A percentile compares a stretch with the other conserved stretches of the same genome.
Evolutionary conservation across 129 eudicot species (phyloP).

Genomic region (Saussurea involucrata): DNA sequence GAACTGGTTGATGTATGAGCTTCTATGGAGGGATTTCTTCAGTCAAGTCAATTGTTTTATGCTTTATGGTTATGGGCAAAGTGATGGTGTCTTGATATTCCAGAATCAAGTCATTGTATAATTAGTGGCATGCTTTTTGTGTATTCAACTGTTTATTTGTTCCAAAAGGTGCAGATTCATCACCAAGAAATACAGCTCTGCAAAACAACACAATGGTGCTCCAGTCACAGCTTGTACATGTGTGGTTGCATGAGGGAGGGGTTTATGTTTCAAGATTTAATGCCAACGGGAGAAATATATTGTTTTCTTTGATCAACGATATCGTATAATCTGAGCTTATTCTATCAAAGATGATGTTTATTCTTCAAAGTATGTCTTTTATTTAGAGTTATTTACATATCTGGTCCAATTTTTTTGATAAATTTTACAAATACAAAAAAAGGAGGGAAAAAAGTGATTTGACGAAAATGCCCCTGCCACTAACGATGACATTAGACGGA

Average conservation of each 20-base stretch:
- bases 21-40: conserved; percentile 98
- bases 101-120: background rate
- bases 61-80: background rate
- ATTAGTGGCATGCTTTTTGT: background rate
- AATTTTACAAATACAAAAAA: too few relatives aligned
- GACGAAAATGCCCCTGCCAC: too few relatives aligned
- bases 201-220: conserved; percentile 55
- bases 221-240: conserved; percentile 86
- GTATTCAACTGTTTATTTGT: background rate
- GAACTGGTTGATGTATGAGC: conserved; percentile 91
- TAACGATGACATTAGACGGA: too few relatives aligned
- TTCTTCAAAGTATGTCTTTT: background rate
- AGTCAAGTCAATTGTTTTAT: conserved; percentile 39
- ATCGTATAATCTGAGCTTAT: background rate
- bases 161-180: conserved; percentile 50
- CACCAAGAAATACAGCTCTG: conserved; percentile 82
- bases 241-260: conserved; percentile 57
- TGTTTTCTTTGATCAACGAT: background rate
- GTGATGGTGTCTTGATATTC: too few relatives aligned
- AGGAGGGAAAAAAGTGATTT: too few relatives aligned
- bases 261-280: background rate
- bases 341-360: background rate
- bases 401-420: too few relatives aligned
- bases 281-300: background rate
- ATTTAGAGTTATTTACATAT: too few relatives aligned